phyloP scores from a whole-genome alignment of 805 yeast genomes.

The Lipomyces sp. region DNA sequence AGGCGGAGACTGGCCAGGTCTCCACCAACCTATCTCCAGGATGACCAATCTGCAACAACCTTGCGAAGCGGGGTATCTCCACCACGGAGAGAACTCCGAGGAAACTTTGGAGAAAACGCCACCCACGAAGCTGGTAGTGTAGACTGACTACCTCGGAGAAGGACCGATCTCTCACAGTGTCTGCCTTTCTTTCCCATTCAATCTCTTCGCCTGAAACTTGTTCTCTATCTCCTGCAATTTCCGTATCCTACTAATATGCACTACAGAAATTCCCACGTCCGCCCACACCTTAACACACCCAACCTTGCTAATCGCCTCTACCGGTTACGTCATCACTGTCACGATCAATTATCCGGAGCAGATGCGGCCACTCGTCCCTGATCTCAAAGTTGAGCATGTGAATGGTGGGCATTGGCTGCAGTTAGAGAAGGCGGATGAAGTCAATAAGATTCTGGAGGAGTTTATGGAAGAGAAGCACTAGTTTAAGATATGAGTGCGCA shows the following conservation, averaged over 20 bases:
- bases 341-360: not conserved
- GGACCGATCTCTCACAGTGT: too few relatives aligned
- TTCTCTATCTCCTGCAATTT: not conserved
- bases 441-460: constrained; percentile 1
- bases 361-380: constrained; percentile 3
- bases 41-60: too few relatives aligned
- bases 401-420: constrained; percentile 2
- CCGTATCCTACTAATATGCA: constrained; percentile 1
- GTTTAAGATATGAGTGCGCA: not conserved
- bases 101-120: too few relatives aligned
- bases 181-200: not conserved
- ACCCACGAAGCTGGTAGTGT: too few relatives aligned
- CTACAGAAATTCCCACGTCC: not conserved
- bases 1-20: too few relatives aligned
- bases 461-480: constrained; percentile 1
- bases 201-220: constrained; percentile 1
- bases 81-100: too few relatives aligned
- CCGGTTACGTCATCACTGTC: not conserved
- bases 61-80: too few relatives aligned
- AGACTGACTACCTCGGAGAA: too few relatives aligned
- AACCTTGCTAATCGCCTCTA: constrained; percentile 1
- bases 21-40: too few relatives aligned
- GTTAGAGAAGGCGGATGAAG: constrained; percentile 1
- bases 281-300: constrained; percentile 2
- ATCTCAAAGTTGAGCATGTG: not conserved